Evolutionary conservation across 2,329 filamentous ascomycete species (phyloP).

Genomic region (Sporothrix humicola): DNA sequence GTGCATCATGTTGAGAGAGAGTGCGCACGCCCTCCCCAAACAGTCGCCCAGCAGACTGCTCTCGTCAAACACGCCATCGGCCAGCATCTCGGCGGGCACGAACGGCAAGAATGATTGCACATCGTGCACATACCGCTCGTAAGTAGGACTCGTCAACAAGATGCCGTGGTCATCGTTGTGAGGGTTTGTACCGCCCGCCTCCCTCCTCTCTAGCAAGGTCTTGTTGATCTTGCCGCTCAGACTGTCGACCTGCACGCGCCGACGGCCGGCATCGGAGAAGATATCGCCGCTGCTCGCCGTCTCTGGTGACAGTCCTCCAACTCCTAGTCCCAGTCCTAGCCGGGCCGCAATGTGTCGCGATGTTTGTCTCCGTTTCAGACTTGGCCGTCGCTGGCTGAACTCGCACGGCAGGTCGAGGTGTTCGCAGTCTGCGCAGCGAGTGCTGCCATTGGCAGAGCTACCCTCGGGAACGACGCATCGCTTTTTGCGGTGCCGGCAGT

Average conservation of each 20-base stretch:
- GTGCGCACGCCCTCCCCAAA: conserved; percentile 3
- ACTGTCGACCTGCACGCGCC: conserved; percentile 17
- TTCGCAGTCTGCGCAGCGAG: conserved; percentile 28
- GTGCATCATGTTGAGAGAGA: conserved; percentile 11
- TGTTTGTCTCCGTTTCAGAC: conserved; percentile 24
- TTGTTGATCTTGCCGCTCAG: conserved; percentile 30
- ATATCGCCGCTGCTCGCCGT: not conserved
- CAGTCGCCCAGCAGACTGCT: conserved; percentile 8
- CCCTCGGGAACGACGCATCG: not conserved
- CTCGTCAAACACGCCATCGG: conserved; percentile 7
- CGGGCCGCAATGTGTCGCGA: conserved; percentile 24
- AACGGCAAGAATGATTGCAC: conserved; percentile 26
- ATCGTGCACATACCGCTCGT: conserved; percentile 2
- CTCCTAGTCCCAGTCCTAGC: not conserved
- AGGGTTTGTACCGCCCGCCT: not conserved
- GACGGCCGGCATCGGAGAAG: not conserved
- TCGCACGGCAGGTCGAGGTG: conserved; percentile 29
- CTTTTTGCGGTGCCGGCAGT: conserved; percentile 33
- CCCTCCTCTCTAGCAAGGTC: not conserved
- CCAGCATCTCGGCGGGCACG: conserved; percentile 20
- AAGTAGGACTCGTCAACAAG: not conserved
- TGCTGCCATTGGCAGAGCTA: not conserved
- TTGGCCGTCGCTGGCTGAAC: conserved; percentile 26
- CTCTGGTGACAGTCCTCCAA: not conserved
- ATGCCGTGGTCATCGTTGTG: not conserved